Percentiles rank a stretch among this genome's conserved stretches.
These are phyloP conservation scores for Botryobasidium botryosum DNA, from an alignment of 768 basidiomycete species.

Conservation along the genomic window DNA sequence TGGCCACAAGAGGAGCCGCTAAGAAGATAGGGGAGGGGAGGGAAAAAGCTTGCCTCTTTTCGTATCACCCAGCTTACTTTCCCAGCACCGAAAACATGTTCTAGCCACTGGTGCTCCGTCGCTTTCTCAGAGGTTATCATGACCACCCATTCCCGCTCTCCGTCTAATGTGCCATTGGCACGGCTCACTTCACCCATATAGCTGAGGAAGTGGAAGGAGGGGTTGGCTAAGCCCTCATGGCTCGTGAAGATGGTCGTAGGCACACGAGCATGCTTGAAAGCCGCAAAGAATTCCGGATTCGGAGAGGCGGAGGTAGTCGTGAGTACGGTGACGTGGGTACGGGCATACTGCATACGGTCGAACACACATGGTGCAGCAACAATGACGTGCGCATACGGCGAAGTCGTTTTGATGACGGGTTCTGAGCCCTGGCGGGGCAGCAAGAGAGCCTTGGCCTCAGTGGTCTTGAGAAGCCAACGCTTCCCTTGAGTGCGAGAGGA, in stretches of 20 bases:
- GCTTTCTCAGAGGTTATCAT: neutral
- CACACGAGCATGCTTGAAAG: too few species aligned
- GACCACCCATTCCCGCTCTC: neutral
- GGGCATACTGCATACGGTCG: neutral
- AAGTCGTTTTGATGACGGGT: too few species aligned
- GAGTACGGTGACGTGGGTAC: neutral
- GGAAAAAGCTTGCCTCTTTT: neutral
- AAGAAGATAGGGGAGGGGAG: neutral
- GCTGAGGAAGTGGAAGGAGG: too few species aligned
- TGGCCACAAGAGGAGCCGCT: neutral
- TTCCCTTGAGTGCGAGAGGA: too few species aligned
- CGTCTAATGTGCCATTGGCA: too few species aligned
- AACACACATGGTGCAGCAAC: neutral
- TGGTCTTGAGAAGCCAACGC: too few species aligned
- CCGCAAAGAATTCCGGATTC: too few species aligned
- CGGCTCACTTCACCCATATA: too few species aligned
- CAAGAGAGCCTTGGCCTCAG: too few species aligned
- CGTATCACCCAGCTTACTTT: neutral
- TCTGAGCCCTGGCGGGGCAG: too few species aligned
- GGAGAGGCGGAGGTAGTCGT: neutral
- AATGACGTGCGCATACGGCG: neutral
- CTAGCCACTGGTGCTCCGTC: neutral
- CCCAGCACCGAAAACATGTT: neutral
- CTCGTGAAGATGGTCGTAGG: too few species aligned
- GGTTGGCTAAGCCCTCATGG: too few species aligned